Conservation (phyloP, 2,329 filamentous ascomycete species). For the Fusarium vanettenii region DNA sequence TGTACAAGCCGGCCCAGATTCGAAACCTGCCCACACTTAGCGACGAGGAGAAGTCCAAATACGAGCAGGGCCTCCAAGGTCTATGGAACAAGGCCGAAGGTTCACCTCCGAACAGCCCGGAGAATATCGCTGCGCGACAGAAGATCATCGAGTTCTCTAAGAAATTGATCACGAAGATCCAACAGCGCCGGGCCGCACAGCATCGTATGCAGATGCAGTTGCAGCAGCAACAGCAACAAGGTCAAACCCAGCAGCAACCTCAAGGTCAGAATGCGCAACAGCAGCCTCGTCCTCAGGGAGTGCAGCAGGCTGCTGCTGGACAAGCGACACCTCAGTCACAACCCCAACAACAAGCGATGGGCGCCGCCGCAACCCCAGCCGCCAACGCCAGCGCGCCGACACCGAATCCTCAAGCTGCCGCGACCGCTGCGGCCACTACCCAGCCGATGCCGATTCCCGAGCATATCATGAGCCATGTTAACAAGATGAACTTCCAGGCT, state of each 20-base stretch:
- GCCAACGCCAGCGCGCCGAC: constrained; percentile 20
- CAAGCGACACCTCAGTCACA: constrained; percentile 39
- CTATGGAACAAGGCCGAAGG: constrained; percentile 67
- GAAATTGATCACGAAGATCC: constrained; percentile 66
- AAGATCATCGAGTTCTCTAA: constrained; percentile 72
- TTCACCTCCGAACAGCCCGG: constrained; percentile 57
- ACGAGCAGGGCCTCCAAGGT: constrained; percentile 65
- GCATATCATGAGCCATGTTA: constrained; percentile 60
- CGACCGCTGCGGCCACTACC: constrained; percentile 20
- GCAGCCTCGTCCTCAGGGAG: constrained; percentile 38
- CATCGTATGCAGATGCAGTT: constrained; percentile 48
- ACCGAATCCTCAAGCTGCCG: constrained; percentile 37
- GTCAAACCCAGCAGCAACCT: constrained; percentile 36
- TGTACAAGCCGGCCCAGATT: constrained; percentile 66
- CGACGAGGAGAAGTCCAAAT: constrained; percentile 67
- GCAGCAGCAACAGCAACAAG: constrained; percentile 44
- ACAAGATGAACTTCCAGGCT: constrained; percentile 59
- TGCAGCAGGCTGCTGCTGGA: constrained; percentile 32
- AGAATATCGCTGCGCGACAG: constrained; percentile 63
- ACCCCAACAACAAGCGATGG: constrained; percentile 24
- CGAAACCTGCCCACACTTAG: constrained; percentile 61
- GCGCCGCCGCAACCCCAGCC: constrained; percentile 15
- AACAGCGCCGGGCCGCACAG: constrained; percentile 51
- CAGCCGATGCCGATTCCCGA: constrained; percentile 53
- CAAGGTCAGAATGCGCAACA: constrained; percentile 40